These are phyloP conservation scores for Debaryomyces tyrocola DNA, from an alignment of 805 yeast species.

Conservation along the genomic window DNA sequence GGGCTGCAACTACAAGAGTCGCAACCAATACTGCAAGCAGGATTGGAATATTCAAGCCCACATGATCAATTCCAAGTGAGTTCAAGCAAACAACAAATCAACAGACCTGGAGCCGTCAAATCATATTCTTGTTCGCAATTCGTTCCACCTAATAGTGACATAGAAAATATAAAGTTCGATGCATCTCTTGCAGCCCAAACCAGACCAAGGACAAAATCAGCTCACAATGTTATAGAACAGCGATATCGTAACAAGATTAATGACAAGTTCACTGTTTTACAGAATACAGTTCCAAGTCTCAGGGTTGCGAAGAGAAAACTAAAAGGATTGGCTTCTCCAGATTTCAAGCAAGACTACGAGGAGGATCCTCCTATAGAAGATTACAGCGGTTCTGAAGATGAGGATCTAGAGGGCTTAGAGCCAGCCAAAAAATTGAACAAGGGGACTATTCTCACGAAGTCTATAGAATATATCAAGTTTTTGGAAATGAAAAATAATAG, in stretches of 20 bases:
- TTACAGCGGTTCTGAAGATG: constrained; percentile 7
- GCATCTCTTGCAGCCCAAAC: neutral
- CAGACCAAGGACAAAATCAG: constrained; percentile 21
- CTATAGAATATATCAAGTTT: constrained; percentile 77
- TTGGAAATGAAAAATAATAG: constrained; percentile 58
- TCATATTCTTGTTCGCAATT: too few relatives aligned
- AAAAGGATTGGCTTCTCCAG: constrained; percentile 12
- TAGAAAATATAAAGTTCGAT: too few relatives aligned
- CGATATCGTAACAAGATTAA: constrained; percentile 44
- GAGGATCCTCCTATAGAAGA: constrained; percentile 1
- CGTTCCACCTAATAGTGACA: too few relatives aligned
- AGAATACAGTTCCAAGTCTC: constrained; percentile 39
- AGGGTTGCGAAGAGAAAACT: constrained; percentile 26
- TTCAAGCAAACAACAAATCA: too few relatives aligned
- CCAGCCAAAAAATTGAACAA: constrained; percentile 77
- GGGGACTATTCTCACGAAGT: constrained; percentile 74
- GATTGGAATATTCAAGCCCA: too few relatives aligned
- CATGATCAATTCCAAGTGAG: too few relatives aligned
- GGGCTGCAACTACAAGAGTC: too few relatives aligned
- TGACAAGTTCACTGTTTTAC: constrained; percentile 40
- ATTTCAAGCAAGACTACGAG: constrained; percentile 4
- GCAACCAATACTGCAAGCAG: too few relatives aligned
- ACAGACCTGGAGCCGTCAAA: too few relatives aligned
- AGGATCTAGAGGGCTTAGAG: constrained; percentile 67
- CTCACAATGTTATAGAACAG: constrained; percentile 45